A percentile compares a stretch with the other conserved stretches of the same genome.
Evolutionary conservation across 805 yeast genomes (phyloP).

Genomic region (Osmozyma mogii): DNA sequence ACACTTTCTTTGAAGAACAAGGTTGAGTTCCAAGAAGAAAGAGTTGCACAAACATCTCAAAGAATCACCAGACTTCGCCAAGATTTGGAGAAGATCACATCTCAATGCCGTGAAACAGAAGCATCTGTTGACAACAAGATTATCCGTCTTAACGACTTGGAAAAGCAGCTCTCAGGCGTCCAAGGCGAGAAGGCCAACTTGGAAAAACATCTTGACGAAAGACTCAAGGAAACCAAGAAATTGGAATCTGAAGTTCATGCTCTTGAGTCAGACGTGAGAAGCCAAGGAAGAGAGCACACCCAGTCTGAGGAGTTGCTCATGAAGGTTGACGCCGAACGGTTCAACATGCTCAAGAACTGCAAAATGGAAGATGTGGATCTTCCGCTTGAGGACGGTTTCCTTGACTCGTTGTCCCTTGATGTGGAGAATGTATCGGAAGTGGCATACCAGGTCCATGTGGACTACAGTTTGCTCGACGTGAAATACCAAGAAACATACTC

Average conservation of each 20-base stretch:
- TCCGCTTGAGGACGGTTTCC: slow-evolving; percentile 54
- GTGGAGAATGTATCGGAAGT: slow-evolving; percentile 27
- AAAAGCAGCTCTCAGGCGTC: slow-evolving; percentile 22
- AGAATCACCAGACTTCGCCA: no score
- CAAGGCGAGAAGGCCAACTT: slow-evolving; percentile 13
- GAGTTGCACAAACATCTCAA: slow-evolving; percentile 23
- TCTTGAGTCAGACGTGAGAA: slow-evolving; percentile 22
- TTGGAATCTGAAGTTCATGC: slow-evolving; percentile 31
- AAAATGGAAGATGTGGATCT: slow-evolving; percentile 61
- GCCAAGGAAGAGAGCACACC: slow-evolving; percentile 25
- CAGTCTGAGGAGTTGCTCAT: slow-evolving; percentile 46
- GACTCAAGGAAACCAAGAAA: slow-evolving; percentile 22
- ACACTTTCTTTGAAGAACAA: slow-evolving; percentile 54
- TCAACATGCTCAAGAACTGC: slow-evolving; percentile 58
- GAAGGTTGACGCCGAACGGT: slow-evolving; percentile 46
- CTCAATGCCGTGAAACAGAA: not conserved
- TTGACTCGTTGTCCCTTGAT: slow-evolving; percentile 52
- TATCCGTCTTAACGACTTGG: slow-evolving; percentile 18
- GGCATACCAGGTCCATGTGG: slow-evolving; percentile 44
- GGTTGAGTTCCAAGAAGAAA: slow-evolving; percentile 23
- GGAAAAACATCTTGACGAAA: slow-evolving; percentile 7
- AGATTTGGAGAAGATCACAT: no score
- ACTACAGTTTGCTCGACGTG: slow-evolving; percentile 41
- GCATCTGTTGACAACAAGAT: slow-evolving; percentile 10
- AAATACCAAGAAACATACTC: slow-evolving; percentile 36